Conservation (phyloP, 495 filamentous ascomycete species). For the Talaromyces trachyspermus region DNA sequence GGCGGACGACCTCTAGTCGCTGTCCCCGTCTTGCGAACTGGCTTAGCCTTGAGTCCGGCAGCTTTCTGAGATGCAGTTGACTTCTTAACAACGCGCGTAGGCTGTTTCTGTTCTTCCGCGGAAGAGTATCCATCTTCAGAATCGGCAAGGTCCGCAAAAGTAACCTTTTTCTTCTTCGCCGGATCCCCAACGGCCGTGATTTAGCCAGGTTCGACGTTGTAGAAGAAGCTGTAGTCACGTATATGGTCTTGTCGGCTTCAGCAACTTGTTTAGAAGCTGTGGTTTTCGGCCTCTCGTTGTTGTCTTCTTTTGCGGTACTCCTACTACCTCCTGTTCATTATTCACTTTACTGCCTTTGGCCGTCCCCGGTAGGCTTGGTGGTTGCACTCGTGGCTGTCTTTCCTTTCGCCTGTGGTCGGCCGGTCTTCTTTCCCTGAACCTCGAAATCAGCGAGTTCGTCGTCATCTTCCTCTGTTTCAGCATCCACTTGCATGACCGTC, state of each 20-base stretch:
- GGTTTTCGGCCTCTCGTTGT: constrained; percentile 10
- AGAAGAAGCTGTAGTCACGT: constrained; percentile 6
- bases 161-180: constrained; percentile 47
- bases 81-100: constrained; percentile 11
- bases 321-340: constrained; percentile 4
- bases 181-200: constrained; percentile 34
- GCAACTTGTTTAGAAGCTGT: not conserved
- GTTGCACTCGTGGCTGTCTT: constrained; percentile 6
- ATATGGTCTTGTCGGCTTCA: constrained; percentile 8
- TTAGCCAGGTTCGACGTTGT: constrained; percentile 22
- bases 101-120: constrained; percentile 17
- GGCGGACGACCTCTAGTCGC: constrained; percentile 31
- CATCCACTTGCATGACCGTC: constrained; percentile 5
- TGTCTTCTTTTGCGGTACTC: constrained; percentile 20
- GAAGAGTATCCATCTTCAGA: constrained; percentile 33
- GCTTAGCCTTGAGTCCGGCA: constrained; percentile 39
- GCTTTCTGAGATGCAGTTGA: constrained; percentile 12
- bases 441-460: constrained; percentile 22
- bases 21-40: constrained; percentile 35
- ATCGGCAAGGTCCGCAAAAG: constrained; percentile 38
- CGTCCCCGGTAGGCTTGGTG: constrained; percentile 27
- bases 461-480: constrained; percentile 13
- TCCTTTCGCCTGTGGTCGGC: constrained; percentile 25
- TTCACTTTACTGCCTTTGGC: constrained; percentile 26
- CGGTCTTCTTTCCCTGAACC: constrained; percentile 29